A percentile compares a stretch with the other conserved stretches of the same genome.
Conservation (phyloP, 148 eudicot species). For the Rhododendron simsii region DNA sequence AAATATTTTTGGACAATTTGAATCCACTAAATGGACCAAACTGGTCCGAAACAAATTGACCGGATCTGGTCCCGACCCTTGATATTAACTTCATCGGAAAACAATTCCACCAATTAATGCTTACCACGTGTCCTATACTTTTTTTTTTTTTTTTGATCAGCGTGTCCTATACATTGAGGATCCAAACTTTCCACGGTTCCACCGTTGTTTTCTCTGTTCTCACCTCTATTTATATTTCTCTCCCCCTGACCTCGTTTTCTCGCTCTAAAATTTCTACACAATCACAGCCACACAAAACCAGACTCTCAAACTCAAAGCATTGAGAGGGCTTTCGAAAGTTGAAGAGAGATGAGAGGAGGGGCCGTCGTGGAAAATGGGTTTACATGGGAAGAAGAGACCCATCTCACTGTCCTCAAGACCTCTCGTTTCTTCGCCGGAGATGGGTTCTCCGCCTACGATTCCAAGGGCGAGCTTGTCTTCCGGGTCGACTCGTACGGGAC, state of each 20-base stretch:
- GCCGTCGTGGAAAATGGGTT: slow-evolving; percentile 29
- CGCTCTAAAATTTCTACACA: background rate
- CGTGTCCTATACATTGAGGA: background rate
- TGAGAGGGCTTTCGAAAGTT: background rate
- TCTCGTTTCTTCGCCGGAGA: slow-evolving; percentile 73
- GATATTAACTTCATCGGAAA: background rate
- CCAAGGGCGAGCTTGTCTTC: slow-evolving; percentile 55
- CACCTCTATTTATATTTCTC: background rate
- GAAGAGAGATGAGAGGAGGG: slow-evolving; percentile 10
- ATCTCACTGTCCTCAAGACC: slow-evolving; percentile 67
- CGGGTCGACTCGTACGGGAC: slow-evolving; percentile 84
- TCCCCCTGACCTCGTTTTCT: background rate
- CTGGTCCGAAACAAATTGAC: too few species aligned
- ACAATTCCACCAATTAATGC: background rate
- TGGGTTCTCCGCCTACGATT: slow-evolving; percentile 71
- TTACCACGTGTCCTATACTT: too few species aligned
- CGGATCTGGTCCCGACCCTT: too few species aligned
- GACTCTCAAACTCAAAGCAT: background rate
- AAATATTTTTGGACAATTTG: fast-evolving
- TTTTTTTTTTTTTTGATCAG: too few species aligned
- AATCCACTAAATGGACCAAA: too few species aligned
- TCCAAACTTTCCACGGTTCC: background rate
- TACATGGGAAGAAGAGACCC: slow-evolving; percentile 32
- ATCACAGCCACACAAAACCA: background rate
- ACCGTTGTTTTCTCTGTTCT: background rate